These are phyloP conservation scores for Lunasporangiospora selenospora DNA, from an alignment of 192 early-diverging fungal species.

Conservation along the genomic window DNA sequence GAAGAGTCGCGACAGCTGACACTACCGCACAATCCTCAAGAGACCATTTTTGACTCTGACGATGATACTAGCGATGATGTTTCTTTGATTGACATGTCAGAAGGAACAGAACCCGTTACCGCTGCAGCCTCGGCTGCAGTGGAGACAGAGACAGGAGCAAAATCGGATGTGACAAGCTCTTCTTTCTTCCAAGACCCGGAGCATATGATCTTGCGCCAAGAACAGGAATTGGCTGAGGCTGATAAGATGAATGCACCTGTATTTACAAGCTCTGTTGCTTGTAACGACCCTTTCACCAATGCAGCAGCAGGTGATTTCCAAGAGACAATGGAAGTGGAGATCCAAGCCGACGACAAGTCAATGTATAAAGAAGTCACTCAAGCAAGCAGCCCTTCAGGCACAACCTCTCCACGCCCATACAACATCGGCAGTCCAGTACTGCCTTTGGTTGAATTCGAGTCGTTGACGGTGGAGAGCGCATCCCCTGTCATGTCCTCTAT, in stretches of 20 bases:
- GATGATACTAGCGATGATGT: conserved; percentile 24
- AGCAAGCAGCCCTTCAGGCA: not conserved
- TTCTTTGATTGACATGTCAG: conserved; percentile 39
- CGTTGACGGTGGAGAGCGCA: conserved; percentile 25
- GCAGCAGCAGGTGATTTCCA: not conserved
- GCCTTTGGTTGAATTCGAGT: conserved; percentile 35
- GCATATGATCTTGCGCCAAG: conserved; percentile 11
- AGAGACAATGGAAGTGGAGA: not conserved
- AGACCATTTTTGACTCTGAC: conserved; percentile 15
- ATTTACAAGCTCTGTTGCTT: conserved; percentile 19
- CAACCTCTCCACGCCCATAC: not conserved
- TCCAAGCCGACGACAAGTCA: not conserved
- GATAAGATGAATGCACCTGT: conserved; percentile 9
- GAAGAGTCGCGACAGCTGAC: no score
- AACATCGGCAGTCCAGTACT: conserved; percentile 17
- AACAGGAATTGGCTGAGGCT: conserved; percentile 33
- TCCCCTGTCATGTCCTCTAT: conserved; percentile 40
- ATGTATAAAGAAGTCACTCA: not conserved
- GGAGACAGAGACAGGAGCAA: no score
- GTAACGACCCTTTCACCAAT: no score
- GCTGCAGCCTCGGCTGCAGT: not conserved
- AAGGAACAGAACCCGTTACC: conserved; percentile 1
- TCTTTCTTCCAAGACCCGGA: conserved; percentile 6
- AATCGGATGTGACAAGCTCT: no score
- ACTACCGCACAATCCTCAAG: conserved; percentile 8